Conservation (phyloP, 179 eudicot species). For the Corrigiola litoralis region DNA sequence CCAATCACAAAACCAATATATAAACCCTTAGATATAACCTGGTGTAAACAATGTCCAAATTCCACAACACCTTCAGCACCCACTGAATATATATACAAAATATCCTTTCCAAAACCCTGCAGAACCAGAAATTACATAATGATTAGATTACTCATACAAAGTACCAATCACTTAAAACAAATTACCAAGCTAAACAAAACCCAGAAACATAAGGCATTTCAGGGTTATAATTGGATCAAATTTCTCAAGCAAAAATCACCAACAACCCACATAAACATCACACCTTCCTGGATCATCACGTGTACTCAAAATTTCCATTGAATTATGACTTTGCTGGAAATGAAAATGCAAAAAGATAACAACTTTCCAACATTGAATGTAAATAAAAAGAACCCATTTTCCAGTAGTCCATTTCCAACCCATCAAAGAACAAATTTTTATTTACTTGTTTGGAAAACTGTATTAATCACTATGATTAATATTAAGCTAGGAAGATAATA, state of each 20-base stretch:
- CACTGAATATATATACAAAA: not conserved
- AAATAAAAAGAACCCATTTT: no score
- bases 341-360: not conserved
- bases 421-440: no score
- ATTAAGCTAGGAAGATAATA: not conserved
- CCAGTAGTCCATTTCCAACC: no score
- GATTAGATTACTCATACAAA: not conserved
- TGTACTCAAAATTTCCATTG: not conserved
- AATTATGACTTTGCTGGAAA: not conserved
- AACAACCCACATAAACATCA: not conserved
- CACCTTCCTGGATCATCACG: no score
- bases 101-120: not conserved
- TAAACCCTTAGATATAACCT: not conserved
- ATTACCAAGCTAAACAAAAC: not conserved
- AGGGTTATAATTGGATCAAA: not conserved
- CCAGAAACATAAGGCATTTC: not conserved
- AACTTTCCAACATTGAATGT: not conserved
- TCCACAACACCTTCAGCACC: not conserved
- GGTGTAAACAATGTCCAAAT: not conserved
- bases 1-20: not conserved
- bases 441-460: not conserved
- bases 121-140: not conserved
- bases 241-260: not conserved
- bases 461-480: not conserved
- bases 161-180: not conserved